Evolutionary conservation across 176 grass and related monocot genomes (phyloP), one percentile per base, ranked within the genome.

Genomic region (Triticum dicoccoides): DNA sequence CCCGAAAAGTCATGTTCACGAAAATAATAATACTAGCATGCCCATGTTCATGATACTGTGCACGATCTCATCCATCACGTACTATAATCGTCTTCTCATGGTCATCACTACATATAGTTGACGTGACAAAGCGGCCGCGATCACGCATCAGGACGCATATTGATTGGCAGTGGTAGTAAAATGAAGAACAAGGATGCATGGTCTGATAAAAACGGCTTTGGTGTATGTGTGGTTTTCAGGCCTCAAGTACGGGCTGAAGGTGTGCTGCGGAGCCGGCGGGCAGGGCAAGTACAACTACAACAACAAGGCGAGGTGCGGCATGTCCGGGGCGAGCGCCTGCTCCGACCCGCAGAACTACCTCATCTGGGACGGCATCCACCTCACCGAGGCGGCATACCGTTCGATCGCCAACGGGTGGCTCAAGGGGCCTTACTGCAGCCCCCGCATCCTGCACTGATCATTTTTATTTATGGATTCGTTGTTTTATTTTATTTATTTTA

Each of bases 281-380:
- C 85, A 92, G 52, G 88, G 91, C 52, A 65, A 35, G 63, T 96
- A 93, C 91, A 96, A 96, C 85, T 89, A 91, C 84, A 90, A 90
- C 88, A 85, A 90, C 69, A 77, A 80, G 6, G 90, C 88, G 17
- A 67, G 88, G 70, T 98, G 95, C 44, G 91, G 91, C 85, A 86
- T 89, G 87, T 1, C 86, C 4, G 87, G 91, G 2, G 39, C 87
- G 15, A 89, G 59, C 71, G 79, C 85, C 62, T 98, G 93, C 86
- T 2, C 87, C 4, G 65, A 93, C 71, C 87, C 91, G 8, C 87
- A 61, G 1, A 85, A 80, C 77, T 89, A 95, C 76, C 85, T 95
- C 34, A 91, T 49, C 86, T 97, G 92, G 95, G 95, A 97, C 14
- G 95, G 95, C 17, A 89, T 94, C 75, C 92, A 97, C 83, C 85